Evolutionary conservation across 2,329 filamentous ascomycete genomes (phyloP).

Genomic region (Hypoxylon sp.): DNA sequence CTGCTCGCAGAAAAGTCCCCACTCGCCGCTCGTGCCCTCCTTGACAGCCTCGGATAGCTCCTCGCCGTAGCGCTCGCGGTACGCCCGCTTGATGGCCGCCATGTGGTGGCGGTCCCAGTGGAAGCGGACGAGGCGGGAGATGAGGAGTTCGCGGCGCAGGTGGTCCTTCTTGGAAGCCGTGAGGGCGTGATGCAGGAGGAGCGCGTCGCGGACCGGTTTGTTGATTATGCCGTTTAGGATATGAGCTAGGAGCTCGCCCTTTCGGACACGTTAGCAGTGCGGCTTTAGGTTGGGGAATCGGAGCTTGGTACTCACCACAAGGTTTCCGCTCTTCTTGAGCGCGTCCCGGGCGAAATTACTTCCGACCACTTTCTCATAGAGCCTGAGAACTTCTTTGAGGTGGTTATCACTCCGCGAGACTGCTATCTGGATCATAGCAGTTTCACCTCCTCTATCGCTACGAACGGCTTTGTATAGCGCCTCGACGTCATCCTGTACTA

Average conservation of each 20-base stretch:
- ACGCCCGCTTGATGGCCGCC: conserved; percentile 83
- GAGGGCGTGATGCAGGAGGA: conserved; percentile 92
- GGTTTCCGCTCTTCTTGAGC: conserved; percentile 88
- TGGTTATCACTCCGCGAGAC: conserved; percentile 85
- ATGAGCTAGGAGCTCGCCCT: conserved; percentile 96
- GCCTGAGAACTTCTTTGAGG: conserved; percentile 81
- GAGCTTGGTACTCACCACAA: conserved; percentile 78
- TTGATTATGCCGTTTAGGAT: conserved; percentile 98
- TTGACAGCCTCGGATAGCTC: conserved; percentile 84
- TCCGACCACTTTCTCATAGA: conserved; percentile 80
- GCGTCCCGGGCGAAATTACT: conserved; percentile 91
- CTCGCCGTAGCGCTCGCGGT: conserved; percentile 80
- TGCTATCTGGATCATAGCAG: conserved; percentile 87
- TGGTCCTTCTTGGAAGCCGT: conserved; percentile 78
- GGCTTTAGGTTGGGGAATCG: neutral
- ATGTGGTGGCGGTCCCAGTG: conserved; percentile 94
- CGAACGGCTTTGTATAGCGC: conserved; percentile 78
- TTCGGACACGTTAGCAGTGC: conserved; percentile 15
- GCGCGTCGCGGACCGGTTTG: conserved; percentile 90
- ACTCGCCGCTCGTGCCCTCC: conserved; percentile 82
- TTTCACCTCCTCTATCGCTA: conserved; percentile 86
- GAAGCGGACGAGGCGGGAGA: conserved; percentile 86
- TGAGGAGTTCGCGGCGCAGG: conserved; percentile 86
- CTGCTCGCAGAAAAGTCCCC: conserved; percentile 81
- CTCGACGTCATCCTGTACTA: conserved; percentile 80